Evolutionary conservation across 495 filamentous ascomycete genomes (phyloP), one percentile per base, ranked within the genome.

Genomic region (Penicillium subrubescens): DNA sequence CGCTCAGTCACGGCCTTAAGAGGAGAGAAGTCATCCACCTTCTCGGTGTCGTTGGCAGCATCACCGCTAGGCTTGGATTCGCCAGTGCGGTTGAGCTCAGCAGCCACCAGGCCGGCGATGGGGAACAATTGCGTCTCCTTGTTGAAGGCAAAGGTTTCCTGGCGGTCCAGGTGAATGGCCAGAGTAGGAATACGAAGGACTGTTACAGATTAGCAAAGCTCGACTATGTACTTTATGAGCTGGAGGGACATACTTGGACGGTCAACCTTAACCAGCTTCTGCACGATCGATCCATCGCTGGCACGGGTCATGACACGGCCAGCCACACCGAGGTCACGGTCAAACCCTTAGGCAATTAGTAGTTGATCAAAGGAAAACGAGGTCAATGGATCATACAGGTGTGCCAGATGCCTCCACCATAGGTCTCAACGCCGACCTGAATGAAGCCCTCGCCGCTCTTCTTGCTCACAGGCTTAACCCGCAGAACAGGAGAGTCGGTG

Each of bases 101-200:
- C 90, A 35, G 90, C 87, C 27, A 91, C 89, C 39, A 98, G 83
- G 29, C 95, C 96, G 6, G 90, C 89, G 68, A 99, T 97, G 6
- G 95, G 95, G 67, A 96, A 93, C 44, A 99, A 78, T 73, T 99
- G 95, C 17, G 89, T 91, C 80, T 99, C 95, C 80, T 97, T 97
- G 82, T 98, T 98, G 75, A 96, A 97, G 29, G 88, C 76, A 69
- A 99, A 99, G 60, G 80, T 89, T 57, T 92, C 85, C 67, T 91
- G 88, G 19, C 93, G 89, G 61, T 96, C 91, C 50, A 99, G 82
- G 77, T 99, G 95, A 67, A 98, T 94, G 34, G 95, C 95, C 69
- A 99, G 82, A 2, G 91, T 94, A 0, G 95, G 94, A 58, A 98
- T 93, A 19, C 95, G 84, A 59, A 98, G 84, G 64, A 99, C 84